Evolutionary conservation across 768 basidiomycete genomes (phyloP), one percentile per base, ranked within the genome.

Genomic region (Russula vinacea): DNA sequence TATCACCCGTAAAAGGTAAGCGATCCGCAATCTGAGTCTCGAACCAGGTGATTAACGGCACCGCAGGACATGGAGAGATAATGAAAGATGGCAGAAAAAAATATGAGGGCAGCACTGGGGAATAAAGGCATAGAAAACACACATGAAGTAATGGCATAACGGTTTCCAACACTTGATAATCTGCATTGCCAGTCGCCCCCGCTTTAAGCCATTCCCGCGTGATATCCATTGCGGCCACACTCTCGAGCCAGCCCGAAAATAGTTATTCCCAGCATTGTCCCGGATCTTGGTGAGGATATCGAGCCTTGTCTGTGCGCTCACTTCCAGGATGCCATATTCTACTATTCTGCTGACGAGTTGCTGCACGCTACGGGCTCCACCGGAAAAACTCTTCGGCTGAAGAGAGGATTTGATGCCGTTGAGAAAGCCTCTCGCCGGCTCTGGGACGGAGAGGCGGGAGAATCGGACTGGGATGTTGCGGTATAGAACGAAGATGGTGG

Each of bases 81-180:
- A 29, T 29, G 10, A 70, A 63, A 73, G 69, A 67, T 61, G 52
- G 62, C 60, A 49, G 58, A 61, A 40, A 64, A 51, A 58, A 60
- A 60, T 65, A 69, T 59, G 61, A 69, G 69, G 49, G 29, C 51
- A 42, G 42, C 57, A 42, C 42, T 47, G 16, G 33, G 44, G 13
- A 37, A 60, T 63, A 54, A 57, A 53, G 47, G 40, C 53, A 60
- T 60, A 60, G 52, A 47, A 55, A 61, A 84, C 91, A 79, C 76
- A 93, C 92, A 77, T 92, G 90, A 56, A 94, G 78, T 69, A 93
- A 78, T 37, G 91, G 91, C 92, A 92, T 94, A 62, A 87, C 84
- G 6, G 89, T 92, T 73, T 91, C 88, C 57, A 83, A 80, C 62
- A 87, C 73, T 65, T 80, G 76, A 60, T 72, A 77, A 62, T 86